A percentile compares a stretch with the other conserved stretches of the same genome.
These are phyloP conservation scores for Kurtzmaniella quercitrusa DNA, from an alignment of 1,139 yeast genomes.

Conservation along the genomic window DNA sequence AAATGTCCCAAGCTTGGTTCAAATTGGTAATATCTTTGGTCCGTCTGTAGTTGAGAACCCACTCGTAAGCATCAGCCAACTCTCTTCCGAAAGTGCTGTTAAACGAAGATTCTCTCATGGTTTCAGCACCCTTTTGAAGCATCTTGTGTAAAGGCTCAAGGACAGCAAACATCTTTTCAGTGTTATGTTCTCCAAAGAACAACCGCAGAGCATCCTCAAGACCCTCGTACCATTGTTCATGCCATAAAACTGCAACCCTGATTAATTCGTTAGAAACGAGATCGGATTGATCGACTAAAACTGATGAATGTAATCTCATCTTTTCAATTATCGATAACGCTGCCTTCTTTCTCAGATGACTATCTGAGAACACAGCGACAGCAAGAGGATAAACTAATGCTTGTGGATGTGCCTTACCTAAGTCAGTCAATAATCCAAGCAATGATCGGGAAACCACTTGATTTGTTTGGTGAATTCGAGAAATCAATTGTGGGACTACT, in stretches of 20 bases:
- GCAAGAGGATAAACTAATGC: conserved; percentile 93
- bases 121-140: conserved; percentile 85
- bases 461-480: conserved; percentile 94
- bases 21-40: conserved; percentile 84
- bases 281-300: conserved; percentile 87
- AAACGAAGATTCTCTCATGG: conserved; percentile 89
- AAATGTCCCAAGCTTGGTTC: conserved; percentile 97
- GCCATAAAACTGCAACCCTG: conserved; percentile 95
- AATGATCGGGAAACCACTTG: conserved; percentile 77
- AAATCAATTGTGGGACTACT: conserved; percentile 91
- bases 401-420: conserved; percentile 96
- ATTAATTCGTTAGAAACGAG: conserved; percentile 91
- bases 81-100: conserved; percentile 93
- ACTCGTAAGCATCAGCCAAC: conserved; percentile 85
- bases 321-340: conserved; percentile 89
- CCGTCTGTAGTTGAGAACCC: conserved; percentile 82
- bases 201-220: conserved; percentile 93
- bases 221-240: conserved; percentile 97
- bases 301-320: conserved; percentile 84
- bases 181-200: conserved; percentile 91
- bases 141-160: conserved; percentile 84
- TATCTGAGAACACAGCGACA: conserved; percentile 93
- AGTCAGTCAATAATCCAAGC: conserved; percentile 74
- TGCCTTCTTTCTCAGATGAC: conserved; percentile 83
- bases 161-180: conserved; percentile 90